phyloP scores from a whole-genome alignment of 352 stramenopile genomes.

The Poterioochromonas sp. region DNA sequence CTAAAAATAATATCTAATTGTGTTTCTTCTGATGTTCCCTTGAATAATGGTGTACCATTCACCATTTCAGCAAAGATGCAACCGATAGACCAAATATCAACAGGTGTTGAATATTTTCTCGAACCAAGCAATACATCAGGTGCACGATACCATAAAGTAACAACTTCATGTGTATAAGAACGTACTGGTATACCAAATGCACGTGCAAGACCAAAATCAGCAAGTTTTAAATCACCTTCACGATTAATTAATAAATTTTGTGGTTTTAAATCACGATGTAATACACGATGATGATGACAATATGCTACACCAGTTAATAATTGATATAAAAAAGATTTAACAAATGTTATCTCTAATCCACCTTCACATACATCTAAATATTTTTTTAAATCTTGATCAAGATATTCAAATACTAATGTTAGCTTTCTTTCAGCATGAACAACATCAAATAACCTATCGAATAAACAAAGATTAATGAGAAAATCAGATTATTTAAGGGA shows the following conservation, averaged over 20 bases:
- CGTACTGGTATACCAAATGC: slow-evolving; percentile 98
- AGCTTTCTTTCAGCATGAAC: slow-evolving; percentile 98
- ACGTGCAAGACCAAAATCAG: slow-evolving; percentile 98
- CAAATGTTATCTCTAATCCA: slow-evolving; percentile 64
- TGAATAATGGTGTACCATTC: slow-evolving; percentile 77
- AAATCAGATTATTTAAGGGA: background rate
- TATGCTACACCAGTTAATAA: slow-evolving; percentile 95
- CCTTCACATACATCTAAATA: slow-evolving; percentile 98
- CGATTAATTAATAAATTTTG: slow-evolving; percentile 96
- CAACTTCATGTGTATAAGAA: slow-evolving; percentile 96
- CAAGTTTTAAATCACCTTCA: slow-evolving; percentile 96
- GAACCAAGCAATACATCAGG: slow-evolving; percentile 96
- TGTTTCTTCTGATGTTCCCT: slow-evolving; percentile 88
- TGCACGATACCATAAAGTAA: slow-evolving; percentile 98
- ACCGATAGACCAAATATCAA: slow-evolving; percentile 98
- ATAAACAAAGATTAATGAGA: background rate
- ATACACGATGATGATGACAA: slow-evolving; percentile 92
- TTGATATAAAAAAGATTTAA: slow-evolving; percentile 93
- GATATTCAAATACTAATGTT: slow-evolving; percentile 99
- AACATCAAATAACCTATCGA: slow-evolving; percentile 89
- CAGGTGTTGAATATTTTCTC: slow-evolving; percentile 93
- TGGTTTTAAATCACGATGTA: slow-evolving; percentile 92
- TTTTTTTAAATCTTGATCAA: slow-evolving; percentile 98
- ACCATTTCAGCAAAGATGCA: slow-evolving; percentile 97
- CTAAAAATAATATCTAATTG: slow-evolving; percentile 88